Evolutionary conservation across 1,284 basidiomycete species (phyloP).

Genomic region (Stygiomarasmius scandens): DNA sequence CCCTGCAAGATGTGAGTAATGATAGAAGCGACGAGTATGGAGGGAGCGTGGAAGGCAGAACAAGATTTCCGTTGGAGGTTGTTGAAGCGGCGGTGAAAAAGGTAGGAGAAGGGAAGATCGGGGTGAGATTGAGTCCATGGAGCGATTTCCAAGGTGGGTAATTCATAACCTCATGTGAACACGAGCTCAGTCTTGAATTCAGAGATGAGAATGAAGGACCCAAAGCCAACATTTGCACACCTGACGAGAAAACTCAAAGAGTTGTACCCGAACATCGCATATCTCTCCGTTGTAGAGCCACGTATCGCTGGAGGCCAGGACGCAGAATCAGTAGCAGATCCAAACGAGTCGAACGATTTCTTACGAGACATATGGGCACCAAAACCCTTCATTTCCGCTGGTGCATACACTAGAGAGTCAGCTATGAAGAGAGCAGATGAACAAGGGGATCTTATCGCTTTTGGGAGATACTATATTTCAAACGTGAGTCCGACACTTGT

Average conservation of each 20-base stretch:
- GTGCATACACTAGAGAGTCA: conserved; percentile 29
- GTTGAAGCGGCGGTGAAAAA: conserved; percentile 34
- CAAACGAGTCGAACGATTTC: conserved; percentile 27
- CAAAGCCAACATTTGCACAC: conserved; percentile 24
- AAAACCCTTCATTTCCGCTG: conserved; percentile 35
- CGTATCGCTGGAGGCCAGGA: conserved; percentile 23
- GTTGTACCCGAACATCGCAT: conserved; percentile 46
- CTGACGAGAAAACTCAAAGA: conserved; percentile 39
- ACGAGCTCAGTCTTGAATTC: neutral
- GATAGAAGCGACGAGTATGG: conserved; percentile 52
- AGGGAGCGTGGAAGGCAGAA: conserved; percentile 47
- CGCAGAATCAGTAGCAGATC: conserved; percentile 2
- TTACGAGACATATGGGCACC: conserved; percentile 26
- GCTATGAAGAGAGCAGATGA: conserved; percentile 26
- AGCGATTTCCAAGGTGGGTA: conserved; percentile 36
- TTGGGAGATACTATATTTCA: conserved; percentile 49
- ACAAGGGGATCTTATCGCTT: conserved; percentile 38
- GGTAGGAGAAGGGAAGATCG: conserved; percentile 39
- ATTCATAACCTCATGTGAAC: neutral
- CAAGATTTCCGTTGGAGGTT: conserved; percentile 44
- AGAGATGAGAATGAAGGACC: conserved; percentile 39
- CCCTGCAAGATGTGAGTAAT: conserved; percentile 39
- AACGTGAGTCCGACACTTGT: conserved; percentile 28
- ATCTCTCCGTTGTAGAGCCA: conserved; percentile 54
- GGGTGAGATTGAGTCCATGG: conserved; percentile 59